Evolutionary conservation across 169 alveolate genomes (phyloP).

Genomic region (Sarcocystis neurona): DNA sequence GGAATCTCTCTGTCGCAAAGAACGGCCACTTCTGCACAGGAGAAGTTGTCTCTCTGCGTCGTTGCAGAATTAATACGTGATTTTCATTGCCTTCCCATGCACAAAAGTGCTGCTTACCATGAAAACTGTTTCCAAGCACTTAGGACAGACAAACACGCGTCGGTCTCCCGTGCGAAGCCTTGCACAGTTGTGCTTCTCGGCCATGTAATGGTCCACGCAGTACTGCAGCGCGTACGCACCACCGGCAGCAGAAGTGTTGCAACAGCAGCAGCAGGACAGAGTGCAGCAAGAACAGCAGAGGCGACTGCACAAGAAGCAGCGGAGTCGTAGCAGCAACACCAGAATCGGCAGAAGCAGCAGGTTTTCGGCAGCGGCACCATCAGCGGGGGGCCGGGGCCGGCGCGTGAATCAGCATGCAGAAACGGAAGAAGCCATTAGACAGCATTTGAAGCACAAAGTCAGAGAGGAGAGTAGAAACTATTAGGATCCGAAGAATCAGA

Average conservation of each 20-base stretch:
- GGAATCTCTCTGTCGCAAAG: background rate
- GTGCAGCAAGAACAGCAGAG: background rate
- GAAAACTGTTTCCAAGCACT: constrained; percentile 38
- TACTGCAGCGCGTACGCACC: constrained; percentile 19
- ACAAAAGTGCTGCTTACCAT: constrained; percentile 33
- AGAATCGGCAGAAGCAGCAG: background rate
- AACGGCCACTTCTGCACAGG: background rate
- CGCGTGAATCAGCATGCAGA: background rate
- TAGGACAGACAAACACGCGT: constrained; percentile 57
- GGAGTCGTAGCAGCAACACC: background rate
- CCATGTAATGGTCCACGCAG: constrained; percentile 52
- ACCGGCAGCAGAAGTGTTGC: background rate
- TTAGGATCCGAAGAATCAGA: too few relatives aligned
- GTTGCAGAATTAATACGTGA: background rate
- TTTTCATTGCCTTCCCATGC: background rate
- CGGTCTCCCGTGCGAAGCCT: constrained; percentile 39
- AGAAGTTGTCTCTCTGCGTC: background rate
- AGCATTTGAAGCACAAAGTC: too few relatives aligned
- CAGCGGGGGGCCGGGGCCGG: background rate
- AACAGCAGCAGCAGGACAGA: background rate
- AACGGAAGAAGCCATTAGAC: too few relatives aligned
- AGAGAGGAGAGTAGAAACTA: too few relatives aligned
- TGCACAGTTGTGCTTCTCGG: constrained; percentile 56
- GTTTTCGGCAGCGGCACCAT: background rate
- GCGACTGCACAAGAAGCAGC: background rate